These are phyloP conservation scores for Botryotinia calthae DNA, from an alignment of 2,329 filamentous ascomycete genomes.

Conservation along the genomic window DNA sequence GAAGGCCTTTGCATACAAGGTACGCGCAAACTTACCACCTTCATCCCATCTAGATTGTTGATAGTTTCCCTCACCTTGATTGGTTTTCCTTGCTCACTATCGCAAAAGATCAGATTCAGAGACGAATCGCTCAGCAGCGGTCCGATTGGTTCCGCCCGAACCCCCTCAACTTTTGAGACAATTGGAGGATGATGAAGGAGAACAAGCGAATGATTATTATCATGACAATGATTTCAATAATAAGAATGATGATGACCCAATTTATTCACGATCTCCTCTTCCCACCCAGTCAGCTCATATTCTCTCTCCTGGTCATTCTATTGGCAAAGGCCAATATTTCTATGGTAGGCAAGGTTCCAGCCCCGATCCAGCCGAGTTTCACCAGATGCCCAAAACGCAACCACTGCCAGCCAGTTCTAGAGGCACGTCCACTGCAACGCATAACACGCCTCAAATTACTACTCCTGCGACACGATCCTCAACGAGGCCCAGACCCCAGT, in stretches of 20 bases:
- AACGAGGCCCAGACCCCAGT: constrained; percentile 31
- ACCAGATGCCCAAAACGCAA: constrained; percentile 29
- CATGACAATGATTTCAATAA: constrained; percentile 17
- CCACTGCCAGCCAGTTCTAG: constrained; percentile 24
- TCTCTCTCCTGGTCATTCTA: constrained; percentile 27
- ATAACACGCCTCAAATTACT: constrained; percentile 29
- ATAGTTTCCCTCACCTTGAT: constrained; percentile 14
- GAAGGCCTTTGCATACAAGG: constrained; percentile 25
- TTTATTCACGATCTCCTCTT: constrained; percentile 38
- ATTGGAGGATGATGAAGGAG: constrained; percentile 12
- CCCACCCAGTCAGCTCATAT: constrained; percentile 38
- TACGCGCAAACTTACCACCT: constrained; percentile 11
- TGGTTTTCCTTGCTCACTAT: constrained; percentile 15
- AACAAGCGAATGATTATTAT: background rate
- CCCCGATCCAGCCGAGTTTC: constrained; percentile 34
- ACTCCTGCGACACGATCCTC: constrained; percentile 34
- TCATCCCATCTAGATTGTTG: background rate
- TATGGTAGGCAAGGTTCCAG: constrained; percentile 24
- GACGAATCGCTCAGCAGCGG: constrained; percentile 28
- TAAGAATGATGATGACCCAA: constrained; percentile 28
- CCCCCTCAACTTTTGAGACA: constrained; percentile 27
- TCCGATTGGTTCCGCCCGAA: constrained; percentile 29
- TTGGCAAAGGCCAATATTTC: constrained; percentile 24
- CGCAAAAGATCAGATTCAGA: constrained; percentile 31
- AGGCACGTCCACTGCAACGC: constrained; percentile 32